Evolutionary conservation across 495 filamentous ascomycete genomes (phyloP), one percentile per base, ranked within the genome.

Genomic region (Corynascus novoguineensis): DNA sequence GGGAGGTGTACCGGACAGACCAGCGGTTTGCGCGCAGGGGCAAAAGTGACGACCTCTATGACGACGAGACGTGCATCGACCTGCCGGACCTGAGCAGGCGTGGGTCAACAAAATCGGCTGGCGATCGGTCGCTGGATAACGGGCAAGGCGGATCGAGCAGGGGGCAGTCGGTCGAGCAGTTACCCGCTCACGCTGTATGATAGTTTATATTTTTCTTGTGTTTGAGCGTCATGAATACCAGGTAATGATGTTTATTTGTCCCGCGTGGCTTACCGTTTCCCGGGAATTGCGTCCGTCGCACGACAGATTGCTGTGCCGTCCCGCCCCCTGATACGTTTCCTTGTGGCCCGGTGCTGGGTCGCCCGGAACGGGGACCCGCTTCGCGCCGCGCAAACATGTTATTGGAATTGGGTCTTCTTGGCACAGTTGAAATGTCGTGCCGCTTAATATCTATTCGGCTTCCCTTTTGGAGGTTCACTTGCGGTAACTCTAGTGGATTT

Each of bases 1-100:
- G 27, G 9, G 46, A 50, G 17, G 42, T 19, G 2, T 28, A 10
- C 14, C 19, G 35, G 17, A 1, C 10, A 6, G 46, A 45, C n/a
- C n/a, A 22, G 21, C 31, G 32, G 21, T 47, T 27, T 25, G 50
- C 45, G 29, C 51, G 37, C 42, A 29, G 28, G 42, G 38, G 38
- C 6, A 14, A 14, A 54, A 50, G 37, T n/a, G n/a, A n/a, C n/a
- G 50, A 48, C 42, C 54, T 44, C 32, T 47, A 58, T 28, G 64
- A 64, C 31, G 64, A 61, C 17, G 64, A 63, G 58, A 52, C 53
- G 48, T 50, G 58, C 19, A 53, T 66, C n/a, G 64, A 61, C 19
- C 50, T 60, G 55, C 58, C 58, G 25, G 56, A 60, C 31, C 57
- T 61, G 11, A 57, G 52, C 46, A 44, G 60, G 35, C 45, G 34